These are phyloP conservation scores for Pichia kudriavzevii DNA, from an alignment of 1,139 yeast species.

Conservation along the genomic window DNA sequence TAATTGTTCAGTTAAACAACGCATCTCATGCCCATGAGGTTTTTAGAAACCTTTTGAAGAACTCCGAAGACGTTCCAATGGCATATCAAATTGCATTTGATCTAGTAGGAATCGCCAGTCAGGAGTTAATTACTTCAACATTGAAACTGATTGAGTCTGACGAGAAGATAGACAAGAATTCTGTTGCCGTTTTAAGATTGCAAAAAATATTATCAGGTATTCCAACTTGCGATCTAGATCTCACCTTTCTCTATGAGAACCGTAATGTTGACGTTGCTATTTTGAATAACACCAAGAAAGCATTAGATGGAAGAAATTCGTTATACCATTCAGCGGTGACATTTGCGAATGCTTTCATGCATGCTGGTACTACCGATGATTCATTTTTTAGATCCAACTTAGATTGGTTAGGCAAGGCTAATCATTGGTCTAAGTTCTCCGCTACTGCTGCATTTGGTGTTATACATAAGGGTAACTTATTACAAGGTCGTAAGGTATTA, in stretches of 20 bases:
- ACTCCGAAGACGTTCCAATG: conserved; percentile 37
- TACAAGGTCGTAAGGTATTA: conserved; percentile 82
- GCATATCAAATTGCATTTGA: conserved; percentile 96
- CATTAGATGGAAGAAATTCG: conserved; percentile 86
- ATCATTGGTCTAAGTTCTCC: conserved; percentile 95
- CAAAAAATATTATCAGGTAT: conserved; percentile 78
- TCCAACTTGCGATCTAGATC: conserved; percentile 89
- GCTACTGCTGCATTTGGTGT: conserved; percentile 99
- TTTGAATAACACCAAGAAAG: conserved; percentile 71
- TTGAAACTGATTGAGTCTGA: conserved; percentile 37
- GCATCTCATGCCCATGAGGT: conserved; percentile 57
- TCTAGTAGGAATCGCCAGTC: conserved; percentile 88
- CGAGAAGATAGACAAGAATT: conserved; percentile 32
- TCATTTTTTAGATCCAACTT: conserved; percentile 83
- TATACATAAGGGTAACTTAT: conserved; percentile 87
- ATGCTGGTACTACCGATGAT: conserved; percentile 95
- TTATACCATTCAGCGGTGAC: conserved; percentile 95
- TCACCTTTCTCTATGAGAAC: conserved; percentile 79
- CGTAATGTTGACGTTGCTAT: conserved; percentile 82
- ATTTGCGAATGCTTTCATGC: conserved; percentile 89
- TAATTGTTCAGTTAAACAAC: conserved; percentile 84
- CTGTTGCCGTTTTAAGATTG: conserved; percentile 37
- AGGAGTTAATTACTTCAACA: conserved; percentile 70
- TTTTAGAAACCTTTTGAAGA: conserved; percentile 55
- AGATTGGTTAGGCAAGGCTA: conserved; percentile 95